Conservation (phyloP, 164 flowering plant genomes). For the Chimonanthus salicifolius region DNA sequence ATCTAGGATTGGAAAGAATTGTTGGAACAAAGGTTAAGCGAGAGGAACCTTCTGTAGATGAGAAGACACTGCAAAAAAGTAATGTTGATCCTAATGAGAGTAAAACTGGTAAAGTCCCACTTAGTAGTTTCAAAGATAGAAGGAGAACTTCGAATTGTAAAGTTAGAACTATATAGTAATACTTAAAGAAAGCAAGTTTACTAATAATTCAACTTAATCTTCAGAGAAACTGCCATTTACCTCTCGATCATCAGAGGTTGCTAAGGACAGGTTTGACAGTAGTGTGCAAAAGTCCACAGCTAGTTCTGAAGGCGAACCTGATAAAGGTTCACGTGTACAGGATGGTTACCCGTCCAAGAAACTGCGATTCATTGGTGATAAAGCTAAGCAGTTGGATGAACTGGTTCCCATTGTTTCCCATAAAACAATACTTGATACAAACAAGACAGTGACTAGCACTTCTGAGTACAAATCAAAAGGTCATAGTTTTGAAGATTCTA, state of each 20-base stretch:
- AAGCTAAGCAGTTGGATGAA: background rate
- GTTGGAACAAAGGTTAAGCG: conserved; percentile 1
- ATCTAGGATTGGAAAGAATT: background rate
- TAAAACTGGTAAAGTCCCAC: conserved; percentile 10
- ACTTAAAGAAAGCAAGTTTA: conserved; percentile 33
- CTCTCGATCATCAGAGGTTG: conserved; percentile 5
- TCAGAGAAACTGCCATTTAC: conserved; percentile 9
- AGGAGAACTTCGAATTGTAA: conserved; percentile 10
- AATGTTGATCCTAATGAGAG: conserved; percentile 6
- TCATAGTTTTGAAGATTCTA: conserved; percentile 19
- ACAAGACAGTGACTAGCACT: background rate
- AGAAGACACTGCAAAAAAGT: background rate
- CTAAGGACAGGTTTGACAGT: conserved; percentile 15
- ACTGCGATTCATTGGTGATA: too few species aligned
- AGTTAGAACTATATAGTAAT: too few species aligned
- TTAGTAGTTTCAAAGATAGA: conserved; percentile 11
- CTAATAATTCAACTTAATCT: conserved; percentile 23
- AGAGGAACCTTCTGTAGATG: conserved; percentile 10
- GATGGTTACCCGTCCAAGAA: background rate
- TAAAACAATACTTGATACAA: background rate
- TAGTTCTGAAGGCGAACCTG: conserved; percentile 4
- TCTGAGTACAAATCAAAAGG: conserved; percentile 19
- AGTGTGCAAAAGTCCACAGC: conserved; percentile 6
- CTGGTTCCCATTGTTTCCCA: background rate
- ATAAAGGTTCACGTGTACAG: background rate